These are phyloP conservation scores for Ceraceosorus guamensis DNA, from an alignment of 1,284 basidiomycete genomes.

Conservation along the genomic window DNA sequence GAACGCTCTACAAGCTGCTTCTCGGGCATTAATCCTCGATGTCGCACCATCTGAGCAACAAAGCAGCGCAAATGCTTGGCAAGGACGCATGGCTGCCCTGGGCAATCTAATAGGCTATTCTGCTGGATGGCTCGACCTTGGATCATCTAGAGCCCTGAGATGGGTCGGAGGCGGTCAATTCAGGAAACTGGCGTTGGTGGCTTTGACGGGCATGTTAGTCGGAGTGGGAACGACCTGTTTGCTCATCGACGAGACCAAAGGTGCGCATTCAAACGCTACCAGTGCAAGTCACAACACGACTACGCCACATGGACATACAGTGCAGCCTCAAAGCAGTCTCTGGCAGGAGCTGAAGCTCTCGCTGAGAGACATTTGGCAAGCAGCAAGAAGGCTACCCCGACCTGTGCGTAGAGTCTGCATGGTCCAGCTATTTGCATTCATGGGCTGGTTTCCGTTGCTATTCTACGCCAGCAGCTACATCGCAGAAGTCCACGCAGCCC, in stretches of 20 bases:
- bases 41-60: slow-evolving; percentile 78
- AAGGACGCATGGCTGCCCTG: slow-evolving; percentile 58
- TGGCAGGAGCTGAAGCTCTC: not conserved
- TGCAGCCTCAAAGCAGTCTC: not conserved
- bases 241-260: slow-evolving; percentile 55
- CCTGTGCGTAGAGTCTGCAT: slow-evolving; percentile 57
- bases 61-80: slow-evolving; percentile 93
- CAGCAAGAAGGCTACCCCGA: slow-evolving; percentile 29
- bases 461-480: slow-evolving; percentile 72
- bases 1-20: slow-evolving; percentile 80
- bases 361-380: slow-evolving; percentile 21
- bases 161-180: slow-evolving; percentile 89
- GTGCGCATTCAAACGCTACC: not conserved
- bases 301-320: not conserved
- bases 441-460: slow-evolving; percentile 60
- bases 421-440: slow-evolving; percentile 80
- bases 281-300: not conserved
- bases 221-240: slow-evolving; percentile 83
- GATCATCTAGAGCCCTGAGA: slow-evolving; percentile 63
- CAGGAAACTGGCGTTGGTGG: slow-evolving; percentile 84
- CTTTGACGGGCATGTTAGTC: slow-evolving; percentile 66
- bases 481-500: slow-evolving; percentile 73
- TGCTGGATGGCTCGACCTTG: slow-evolving; percentile 75
- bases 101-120: slow-evolving; percentile 43
- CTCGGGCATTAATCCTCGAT: slow-evolving; percentile 84